Evolutionary conservation across 1,284 basidiomycete species (phyloP), one percentile per base, ranked within the genome.

Genomic region (Apiotrichum porosum): DNA sequence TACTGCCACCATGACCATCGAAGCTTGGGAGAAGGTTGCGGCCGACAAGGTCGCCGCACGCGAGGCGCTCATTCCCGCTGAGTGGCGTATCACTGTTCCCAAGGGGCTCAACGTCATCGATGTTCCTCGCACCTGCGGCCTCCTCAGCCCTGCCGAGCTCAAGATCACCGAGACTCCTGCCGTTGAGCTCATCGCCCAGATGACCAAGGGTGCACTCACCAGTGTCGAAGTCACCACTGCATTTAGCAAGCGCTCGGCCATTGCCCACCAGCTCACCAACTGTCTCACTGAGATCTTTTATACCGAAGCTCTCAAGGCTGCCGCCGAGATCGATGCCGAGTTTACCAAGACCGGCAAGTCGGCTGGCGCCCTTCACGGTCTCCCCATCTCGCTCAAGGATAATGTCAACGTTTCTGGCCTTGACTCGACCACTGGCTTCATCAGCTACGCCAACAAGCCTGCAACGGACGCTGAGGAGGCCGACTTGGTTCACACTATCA

Each of bases 171-270:
- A 78, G 44, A 74, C 60, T 72, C 19, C 68, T 40, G 61, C 70
- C 10, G 41, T 52, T 0, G 47, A 37, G 13, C 54, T 70, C 31
- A 56, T 67, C n/a, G 43, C 44, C 22, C 35, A 46, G 46, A 57
- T 70, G 51, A 19, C 49, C 19, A 43, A 32, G 10, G 48, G 56
- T 2, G 44, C 52, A 40, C 42, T 57, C 37, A 46, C 44, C 4
- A 13, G 35, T 2, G 30, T 35, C 4, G 21, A 42, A 36, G 47
- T 51, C 1, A 58, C 58, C 1, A 33, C 49, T 10, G 69, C 87
- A 0, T 89, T 84, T 66, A 81, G 81, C 65, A 89, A 89, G 73
- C 77, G 86, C 22, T 84, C 88, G 0, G 77, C 85, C 38, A 71
- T 89, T 41, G 86, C 88, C 0, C 87, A 89, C 46, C 88, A 89